Evolutionary conservation across 768 basidiomycete genomes (phyloP), one percentile per base, ranked within the genome.

Genomic region (Lentinus brumalis): DNA sequence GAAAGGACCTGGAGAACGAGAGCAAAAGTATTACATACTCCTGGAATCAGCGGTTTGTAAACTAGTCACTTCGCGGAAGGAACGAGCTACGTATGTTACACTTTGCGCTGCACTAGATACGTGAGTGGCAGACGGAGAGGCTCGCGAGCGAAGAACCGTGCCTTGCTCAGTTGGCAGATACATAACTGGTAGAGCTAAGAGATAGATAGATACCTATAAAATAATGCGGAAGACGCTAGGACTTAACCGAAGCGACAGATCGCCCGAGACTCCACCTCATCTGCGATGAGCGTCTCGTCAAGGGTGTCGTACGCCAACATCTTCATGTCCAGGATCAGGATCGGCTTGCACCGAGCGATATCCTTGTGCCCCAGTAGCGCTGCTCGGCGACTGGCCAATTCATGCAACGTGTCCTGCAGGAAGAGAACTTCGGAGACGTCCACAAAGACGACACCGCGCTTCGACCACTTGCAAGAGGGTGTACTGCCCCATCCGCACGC

Each of bases 401-500:
- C 51, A 49, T 45, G 29, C 38, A 63, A 16, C 5, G 45, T 49
- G 12, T 39, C 42, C 26, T 57, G 52, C 14, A 57, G 46, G 60
- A 60, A 59, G 7, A 5, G 32, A 31, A 32, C 53, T n/a, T 57
- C 55, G 2, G 52, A 35, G 4, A 64, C 55, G 53, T 73, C 67
- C 12, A 71, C 60, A 59, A 73, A 69, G 16, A 72, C 57, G 46
- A 72, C 68, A n/a, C 72, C 72, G n/a, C 57, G 57, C 21, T 52
- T 26, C 4, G 61, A 66, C 63, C 66, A 69, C 6, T 26, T 15
- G 30, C 58, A 63, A 21, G 62, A 21, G 44, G 44, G 32, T n/a
- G 29, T 29, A 14, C 14, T 31, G 9, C 4, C 44, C 81, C 80
- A 82, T 14, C 79, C 82, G 65, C 85, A 85, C 2, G 76, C 82